Evolutionary conservation across 371 early-diverging fungal genomes (phyloP), one percentile per base, ranked within the genome.

Genomic region (Entomophthora muscae): DNA sequence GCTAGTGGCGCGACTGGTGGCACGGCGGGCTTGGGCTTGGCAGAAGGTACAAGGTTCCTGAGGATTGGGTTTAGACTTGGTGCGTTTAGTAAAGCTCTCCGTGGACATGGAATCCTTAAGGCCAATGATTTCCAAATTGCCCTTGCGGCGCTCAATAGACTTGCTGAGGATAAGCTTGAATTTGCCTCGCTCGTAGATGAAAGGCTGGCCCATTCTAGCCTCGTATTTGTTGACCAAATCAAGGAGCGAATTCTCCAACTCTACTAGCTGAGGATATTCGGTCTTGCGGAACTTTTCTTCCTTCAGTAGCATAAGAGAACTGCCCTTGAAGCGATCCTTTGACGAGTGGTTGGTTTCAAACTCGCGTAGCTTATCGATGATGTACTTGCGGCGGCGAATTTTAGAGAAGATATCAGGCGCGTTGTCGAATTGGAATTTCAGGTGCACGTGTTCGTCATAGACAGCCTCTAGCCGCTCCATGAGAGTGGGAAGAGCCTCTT

Each of bases 311-410:
- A 22, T 27, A 7, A 58, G 5, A 22, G 59, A 58, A 22, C 22
- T 58, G 23, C 59, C 59, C 59, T 58, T 30, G 30, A 58, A 58
- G 21, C 59, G 24, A 32, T 58, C 28, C 21, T 28, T 31, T 5
- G 42, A 42, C 5, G 23, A 7, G 21, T 27, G 24, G 12, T 32
- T 27, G 59, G 28, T 22, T 22, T 58, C 59, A 22, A 27, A 58
- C 59, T 58, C 59, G 31, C 59, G 59, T 22, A 58, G 31, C 28
- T 30, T 58, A 22, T 58, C 59, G 59, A 58, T 58, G 31, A 58
- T 27, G 30, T 12, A 13, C 31, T 58, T 58, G 31, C 59, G 59
- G 7, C 31, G 21, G 3, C 22, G 13, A 22, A 58, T 58, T 27
- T 22, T 58, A 17, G 3, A 3, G 22, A 27, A 58, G 13, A 58